Percentiles rank a stretch among this genome's conserved stretches.
Evolutionary conservation across 73 alveolate species (phyloP).

Genomic region (Uronychia binucleata): DNA sequence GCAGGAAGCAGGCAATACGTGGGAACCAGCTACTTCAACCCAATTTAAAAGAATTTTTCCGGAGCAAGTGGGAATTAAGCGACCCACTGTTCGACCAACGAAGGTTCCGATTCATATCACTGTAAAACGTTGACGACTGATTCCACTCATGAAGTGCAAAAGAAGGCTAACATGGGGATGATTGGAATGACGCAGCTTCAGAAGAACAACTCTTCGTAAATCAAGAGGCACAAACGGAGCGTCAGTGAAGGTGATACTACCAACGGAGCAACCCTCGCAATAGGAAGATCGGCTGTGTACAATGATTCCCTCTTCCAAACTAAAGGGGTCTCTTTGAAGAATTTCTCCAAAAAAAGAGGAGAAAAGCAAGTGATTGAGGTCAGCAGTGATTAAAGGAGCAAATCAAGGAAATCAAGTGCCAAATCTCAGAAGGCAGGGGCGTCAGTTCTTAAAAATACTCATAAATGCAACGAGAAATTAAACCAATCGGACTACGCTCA

Average conservation of each 20-base stretch:
- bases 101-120: too few species aligned
- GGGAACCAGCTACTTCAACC: background rate
- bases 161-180: too few species aligned
- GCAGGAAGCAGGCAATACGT: background rate
- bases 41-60: background rate
- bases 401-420: background rate
- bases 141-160: too few species aligned
- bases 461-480: too few species aligned
- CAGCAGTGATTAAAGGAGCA: background rate
- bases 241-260: background rate
- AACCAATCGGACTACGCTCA: too few species aligned
- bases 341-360: background rate
- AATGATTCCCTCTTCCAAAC: background rate
- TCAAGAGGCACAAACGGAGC: background rate
- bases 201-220: background rate
- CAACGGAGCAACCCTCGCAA: background rate
- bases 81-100: too few species aligned
- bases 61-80: too few species aligned
- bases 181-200: too few species aligned
- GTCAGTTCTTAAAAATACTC: background rate
- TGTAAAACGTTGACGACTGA: too few species aligned
- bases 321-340: background rate
- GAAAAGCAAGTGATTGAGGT: background rate
- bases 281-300: background rate
- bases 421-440: background rate